Evolutionary conservation across 2,329 filamentous ascomycete genomes (phyloP), one percentile per base, ranked within the genome.

Genomic region (Colletotrichum brevisporum): DNA sequence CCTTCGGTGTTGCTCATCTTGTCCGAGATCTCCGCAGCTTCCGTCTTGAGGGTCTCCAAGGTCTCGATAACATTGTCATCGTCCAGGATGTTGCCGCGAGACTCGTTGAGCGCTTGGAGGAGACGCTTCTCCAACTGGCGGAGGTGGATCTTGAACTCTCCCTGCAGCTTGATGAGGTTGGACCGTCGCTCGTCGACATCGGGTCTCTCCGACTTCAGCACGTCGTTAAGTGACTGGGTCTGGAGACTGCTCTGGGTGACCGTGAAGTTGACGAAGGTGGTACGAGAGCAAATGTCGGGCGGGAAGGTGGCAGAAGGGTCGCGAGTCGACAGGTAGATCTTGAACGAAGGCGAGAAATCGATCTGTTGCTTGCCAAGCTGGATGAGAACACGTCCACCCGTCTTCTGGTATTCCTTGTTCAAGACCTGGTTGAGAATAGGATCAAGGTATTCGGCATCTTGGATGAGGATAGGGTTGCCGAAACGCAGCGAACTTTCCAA

Each of bases 331-430:
- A 99, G 85, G 79, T 97, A 99, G 39, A 99, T 88, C 83, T 92
- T 96, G 87, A 99, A 99, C 0, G 95, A 90, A 1, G 96, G 95
- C 58, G 96, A 99, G 83, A 99, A 99, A 81, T 99, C 96, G 73
- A 99, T 99, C 82, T 99, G 95, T 81, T 99, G 97, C 82, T 96
- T 98, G 76, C 96, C 96, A 48, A 99, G 92, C 81, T 99, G 96
- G 72, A 99, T 99, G 61, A 99, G 90, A 53, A 98, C 95, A 88
- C 96, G 95, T 24, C 96, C 96, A 74, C 96, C 96, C 31, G 97
- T 99, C 84, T 95, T 97, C 82, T 99, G 97, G 81, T 99, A 99
- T 78, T 99, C 96, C 81, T 99, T 99, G 84, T 99, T 99, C 81
- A 99, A 90, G 64, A 99, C 95, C 76, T 99, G 96, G 77, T 98